Base-by-base conservation (phyloP, 345 rosid species). In the Acer yangbiense region DNA sequence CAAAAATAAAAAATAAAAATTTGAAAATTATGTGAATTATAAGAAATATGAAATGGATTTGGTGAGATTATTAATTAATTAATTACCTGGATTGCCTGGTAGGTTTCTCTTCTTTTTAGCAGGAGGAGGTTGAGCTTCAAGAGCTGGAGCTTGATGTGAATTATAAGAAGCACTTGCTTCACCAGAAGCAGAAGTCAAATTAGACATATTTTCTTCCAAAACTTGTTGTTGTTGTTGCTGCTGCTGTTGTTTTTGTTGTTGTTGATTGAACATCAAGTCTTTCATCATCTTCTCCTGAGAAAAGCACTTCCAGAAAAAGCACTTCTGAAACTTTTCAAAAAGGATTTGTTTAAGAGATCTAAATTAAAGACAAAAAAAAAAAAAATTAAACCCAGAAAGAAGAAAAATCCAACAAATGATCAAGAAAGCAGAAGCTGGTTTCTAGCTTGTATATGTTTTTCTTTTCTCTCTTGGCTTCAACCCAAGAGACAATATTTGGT, bases 51-150 rank as follows among this genome's bases (percentile, higher is more conserved):
- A 43, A 43, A 43, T 43, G 46, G 46, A 43, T 43, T 43, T 43
- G 46, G 1, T 43, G 35, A 12, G 44, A 54, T 0, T 60, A 25
- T 46, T 35, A 35, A 35, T 35, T 35, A 35, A 4, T 35, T 35
- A 35, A 35, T 35, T 35, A 95, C 98, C 99, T 88, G 99, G 99
- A 74, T 93, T 95, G 46, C 98, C 99, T 16, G 99, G 97, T 69
- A 88, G 85, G 84, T 92, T 95, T 78, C 99, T 86, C 79, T 86
- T 95, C 85, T 82, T 93, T 85, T 93, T 95, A 9, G 69, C 75
- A 10, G 90, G 87, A 10, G 90, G 87, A 9, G 90, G 87, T 58
- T 85, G 89, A 78, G 83, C 18, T 76, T 43, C 39, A 35, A 35
- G 46, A 43, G 10, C 46, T 43, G 81, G 82, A 61, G 87, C 58